Evolutionary conservation across 2,329 filamentous ascomycete genomes (phyloP).

Genomic region (Ophiostoma australiae): DNA sequence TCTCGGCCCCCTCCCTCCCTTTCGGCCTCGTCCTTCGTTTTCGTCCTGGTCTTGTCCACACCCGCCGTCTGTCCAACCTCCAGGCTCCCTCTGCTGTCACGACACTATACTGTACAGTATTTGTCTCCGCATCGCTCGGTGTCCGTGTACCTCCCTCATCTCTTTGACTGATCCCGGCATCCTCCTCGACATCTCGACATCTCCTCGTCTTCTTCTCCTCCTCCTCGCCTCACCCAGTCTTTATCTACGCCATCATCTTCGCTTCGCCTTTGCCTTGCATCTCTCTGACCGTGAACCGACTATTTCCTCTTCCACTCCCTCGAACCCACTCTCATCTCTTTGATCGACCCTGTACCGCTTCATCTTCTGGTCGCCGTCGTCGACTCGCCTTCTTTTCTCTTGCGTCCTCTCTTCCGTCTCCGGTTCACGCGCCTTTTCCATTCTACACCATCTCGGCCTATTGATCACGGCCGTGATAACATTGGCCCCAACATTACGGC

Average conservation of each 20-base stretch:
- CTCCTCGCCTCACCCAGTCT: neutral
- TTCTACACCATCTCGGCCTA: neutral
- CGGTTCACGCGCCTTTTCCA: neutral
- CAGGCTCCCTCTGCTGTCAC: neutral
- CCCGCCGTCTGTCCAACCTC: neutral
- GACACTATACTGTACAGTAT: neutral
- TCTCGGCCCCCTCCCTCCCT: constrained; percentile 14
- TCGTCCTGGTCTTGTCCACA: neutral
- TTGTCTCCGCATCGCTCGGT: neutral
- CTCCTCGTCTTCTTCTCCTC: neutral
- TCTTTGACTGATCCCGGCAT: neutral
- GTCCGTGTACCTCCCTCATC: neutral
- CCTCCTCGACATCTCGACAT: neutral
- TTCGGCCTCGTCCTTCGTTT: constrained; percentile 1
- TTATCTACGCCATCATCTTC: neutral
- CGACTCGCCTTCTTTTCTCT: neutral
- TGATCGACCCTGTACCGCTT: neutral
- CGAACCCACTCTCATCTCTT: neutral
- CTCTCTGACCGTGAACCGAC: neutral
- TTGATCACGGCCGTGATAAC: neutral
- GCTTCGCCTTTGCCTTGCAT: neutral
- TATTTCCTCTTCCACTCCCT: neutral
- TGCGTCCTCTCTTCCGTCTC: neutral
- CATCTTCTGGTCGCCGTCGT: neutral
- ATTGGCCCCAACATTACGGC: neutral